Base-by-base conservation (phyloP, 192 early-diverging fungal species). In the Entomortierella parvispora region DNA sequence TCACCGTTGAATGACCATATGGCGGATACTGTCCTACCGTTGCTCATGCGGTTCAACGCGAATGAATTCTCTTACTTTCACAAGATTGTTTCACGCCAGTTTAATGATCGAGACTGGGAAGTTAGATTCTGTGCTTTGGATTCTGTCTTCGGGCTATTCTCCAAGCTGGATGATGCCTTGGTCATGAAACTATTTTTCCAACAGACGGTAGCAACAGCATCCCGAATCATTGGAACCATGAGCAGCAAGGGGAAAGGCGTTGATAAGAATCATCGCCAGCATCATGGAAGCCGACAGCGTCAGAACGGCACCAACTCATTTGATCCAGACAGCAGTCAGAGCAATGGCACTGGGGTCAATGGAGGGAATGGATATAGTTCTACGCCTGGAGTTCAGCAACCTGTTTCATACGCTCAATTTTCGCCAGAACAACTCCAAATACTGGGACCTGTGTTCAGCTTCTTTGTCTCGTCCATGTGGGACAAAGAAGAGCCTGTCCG, bases 401-500 rank as follows among this genome's bases (percentile, higher is more conserved):
- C 45, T 4, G 25, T 58, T 8, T 17, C 14, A 4, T 29, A 59
- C 6, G n/a, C 47, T 2, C 54, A 77, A 18, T 77, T 77, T 33
- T 37, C 57, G 9, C 60, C 64, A 0, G 65, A 77, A 1, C 65
- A 63, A 8, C 53, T 87, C 20, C 64, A 81, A 8, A 66, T 80
- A 18, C 57, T 89, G 12, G 87, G 87, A 3, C 84, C 84, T 0
- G 52, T 84, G 8, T 89, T 86, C 43, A 87, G 84, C 50, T 83
- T 78, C 45, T 85, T 89, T 60, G 83, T 87, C 5, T 81, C 66
- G 22, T 80, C 82, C 47, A 69, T 89, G 48, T 87, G 85, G 85
- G 87, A 89, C 33, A 80, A 82, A 43, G 85, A 89, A 51, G 87
- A 87, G 65, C 69, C 79, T 58, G 85, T 86, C 3, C 76, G 87